Percentiles rank a stretch among this genome's conserved stretches.
These are phyloP conservation scores for Wickerhamomyces ciferrii DNA, from an alignment of 805 yeast species.

Conservation along the genomic window DNA sequence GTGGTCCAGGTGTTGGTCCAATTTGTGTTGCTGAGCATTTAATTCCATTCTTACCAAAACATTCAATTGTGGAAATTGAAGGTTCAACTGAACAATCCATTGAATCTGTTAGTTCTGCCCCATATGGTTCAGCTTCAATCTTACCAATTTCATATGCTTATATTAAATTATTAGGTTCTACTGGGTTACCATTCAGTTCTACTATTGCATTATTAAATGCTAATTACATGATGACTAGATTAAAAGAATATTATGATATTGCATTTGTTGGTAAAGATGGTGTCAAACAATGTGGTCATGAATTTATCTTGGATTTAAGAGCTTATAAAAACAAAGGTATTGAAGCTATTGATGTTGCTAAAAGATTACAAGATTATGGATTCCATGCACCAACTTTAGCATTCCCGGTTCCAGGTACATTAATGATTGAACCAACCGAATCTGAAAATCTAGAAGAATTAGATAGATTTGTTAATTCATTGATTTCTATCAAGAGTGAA, in stretches of 20 bases:
- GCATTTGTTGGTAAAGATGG: conserved; percentile 63
- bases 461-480: conserved; percentile 84
- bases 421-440: conserved; percentile 98
- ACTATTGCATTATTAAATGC: conserved; percentile 91
- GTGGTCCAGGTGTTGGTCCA: conserved; percentile 99
- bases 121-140: conserved; percentile 92
- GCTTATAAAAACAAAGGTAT: conserved; percentile 73
- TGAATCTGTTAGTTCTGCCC: conserved; percentile 83
- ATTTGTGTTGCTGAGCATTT: conserved; percentile 87
- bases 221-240: conserved; percentile 85
- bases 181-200: conserved; percentile 81
- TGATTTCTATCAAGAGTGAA: conserved; percentile 79
- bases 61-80: conserved; percentile 49
- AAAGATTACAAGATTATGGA: conserved; percentile 95
- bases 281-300: conserved; percentile 88
- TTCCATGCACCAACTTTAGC: conserved; percentile 99
- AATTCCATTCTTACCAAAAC: conserved; percentile 77
- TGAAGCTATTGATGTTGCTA: conserved; percentile 95
- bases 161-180: conserved; percentile 88
- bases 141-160: conserved; percentile 92
- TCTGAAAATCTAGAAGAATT: conserved; percentile 85
- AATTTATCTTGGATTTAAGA: conserved; percentile 88
- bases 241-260: conserved; percentile 66
- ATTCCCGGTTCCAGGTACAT: conserved; percentile 96
- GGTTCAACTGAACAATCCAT: conserved; percentile 45